Evolutionary conservation across 164 flowering plant genomes (phyloP).

Genomic region (Umbilicus rupestris): DNA sequence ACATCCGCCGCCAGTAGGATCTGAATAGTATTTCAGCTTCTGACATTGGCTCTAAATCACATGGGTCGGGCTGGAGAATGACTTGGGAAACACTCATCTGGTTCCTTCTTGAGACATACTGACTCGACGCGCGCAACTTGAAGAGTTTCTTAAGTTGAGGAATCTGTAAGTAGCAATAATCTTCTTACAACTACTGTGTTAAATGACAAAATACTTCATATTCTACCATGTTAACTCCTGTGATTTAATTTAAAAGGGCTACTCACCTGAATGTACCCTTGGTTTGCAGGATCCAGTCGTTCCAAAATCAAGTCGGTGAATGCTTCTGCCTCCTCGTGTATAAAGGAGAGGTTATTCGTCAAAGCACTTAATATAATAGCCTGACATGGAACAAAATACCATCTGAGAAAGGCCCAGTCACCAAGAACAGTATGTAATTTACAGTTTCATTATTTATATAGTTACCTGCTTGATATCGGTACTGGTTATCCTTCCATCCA

Average conservation of each 20-base stretch:
- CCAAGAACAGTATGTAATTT: not conserved
- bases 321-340: slow-evolving; percentile 92
- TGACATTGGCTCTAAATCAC: slow-evolving; percentile 54
- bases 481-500: slow-evolving; percentile 77
- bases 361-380: slow-evolving; percentile 91
- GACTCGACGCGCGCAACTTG: not conserved
- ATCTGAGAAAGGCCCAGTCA: not conserved
- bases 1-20: slow-evolving; percentile 84
- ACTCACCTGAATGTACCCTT: slow-evolving; percentile 93
- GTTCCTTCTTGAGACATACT: slow-evolving; percentile 1
- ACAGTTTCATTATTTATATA: too few relatives aligned
- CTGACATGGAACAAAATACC: slow-evolving; percentile 20
- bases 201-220: not conserved
- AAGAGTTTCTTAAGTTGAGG: slow-evolving; percentile 1
- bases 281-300: slow-evolving; percentile 84
- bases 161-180: not conserved
- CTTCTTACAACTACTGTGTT: not conserved
- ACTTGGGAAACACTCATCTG: slow-evolving; percentile 1
- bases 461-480: slow-evolving; percentile 86
- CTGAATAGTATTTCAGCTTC: slow-evolving; percentile 50
- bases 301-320: slow-evolving; percentile 97
- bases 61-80: slow-evolving; percentile 58
- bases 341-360: slow-evolving; percentile 78
- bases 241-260: not conserved
- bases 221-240: not conserved